A percentile compares a stretch with the other conserved stretches of the same genome.
phyloP scores from a whole-genome alignment of 2,329 filamentous ascomycete genomes.

The Lecanicillium sp. region DNA sequence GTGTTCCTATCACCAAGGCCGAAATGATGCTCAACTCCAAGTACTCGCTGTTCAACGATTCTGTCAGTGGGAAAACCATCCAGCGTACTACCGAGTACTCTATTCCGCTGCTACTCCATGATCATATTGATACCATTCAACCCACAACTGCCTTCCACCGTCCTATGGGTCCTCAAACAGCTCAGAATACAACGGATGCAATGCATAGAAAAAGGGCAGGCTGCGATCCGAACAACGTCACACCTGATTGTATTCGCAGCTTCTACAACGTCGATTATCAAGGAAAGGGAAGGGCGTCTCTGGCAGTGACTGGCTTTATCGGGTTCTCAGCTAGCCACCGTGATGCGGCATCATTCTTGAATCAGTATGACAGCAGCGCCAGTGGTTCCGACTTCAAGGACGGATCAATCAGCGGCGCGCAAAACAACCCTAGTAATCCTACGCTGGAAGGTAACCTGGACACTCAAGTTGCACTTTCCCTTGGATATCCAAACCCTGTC shows the following conservation, averaged over 20 bases:
- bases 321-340: conserved; percentile 8
- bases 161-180: conserved; percentile 1
- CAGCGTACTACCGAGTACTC: conserved; percentile 12
- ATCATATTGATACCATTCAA: conserved; percentile 11
- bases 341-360: conserved; percentile 8
- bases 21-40: conserved; percentile 6
- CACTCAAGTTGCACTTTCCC: conserved; percentile 8
- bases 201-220: background rate
- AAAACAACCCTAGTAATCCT: conserved; percentile 4
- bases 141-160: conserved; percentile 11
- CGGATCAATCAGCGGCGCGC: conserved; percentile 6
- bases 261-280: conserved; percentile 11
- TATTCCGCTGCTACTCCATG: conserved; percentile 10
- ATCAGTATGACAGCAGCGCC: background rate
- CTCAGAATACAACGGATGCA: background rate
- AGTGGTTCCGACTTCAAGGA: conserved; percentile 7
- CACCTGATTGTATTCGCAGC: conserved; percentile 9
- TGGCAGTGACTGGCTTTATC: conserved; percentile 10
- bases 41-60: conserved; percentile 7
- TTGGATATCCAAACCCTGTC: conserved; percentile 10
- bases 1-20: conserved; percentile 7
- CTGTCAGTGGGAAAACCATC: conserved; percentile 1
- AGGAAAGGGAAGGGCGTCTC: conserved; percentile 6
- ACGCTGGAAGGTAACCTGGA: conserved; percentile 12
- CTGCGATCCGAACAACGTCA: conserved; percentile 1